A percentile compares a stretch with the other conserved stretches of the same genome.
phyloP scores from a whole-genome alignment of 768 basidiomycete genomes.

The Psilocybe tampanensis region DNA sequence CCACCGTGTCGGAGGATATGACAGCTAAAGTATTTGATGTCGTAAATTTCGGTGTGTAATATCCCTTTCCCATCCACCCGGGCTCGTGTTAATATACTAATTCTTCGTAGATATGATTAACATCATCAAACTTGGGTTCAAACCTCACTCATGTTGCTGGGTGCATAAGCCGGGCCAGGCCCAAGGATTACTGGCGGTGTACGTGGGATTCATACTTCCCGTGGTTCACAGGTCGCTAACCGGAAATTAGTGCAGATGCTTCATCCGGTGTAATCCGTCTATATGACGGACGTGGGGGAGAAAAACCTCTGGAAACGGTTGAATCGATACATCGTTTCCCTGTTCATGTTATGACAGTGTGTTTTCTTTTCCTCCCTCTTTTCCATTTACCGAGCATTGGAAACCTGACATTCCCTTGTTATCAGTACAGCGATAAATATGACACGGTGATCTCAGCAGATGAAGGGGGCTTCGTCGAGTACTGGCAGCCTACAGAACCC shows the following conservation, averaged over 20 bases:
- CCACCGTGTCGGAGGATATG: slow-evolving; percentile 89
- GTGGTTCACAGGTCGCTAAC: slow-evolving; percentile 14
- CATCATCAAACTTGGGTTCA: slow-evolving; percentile 88
- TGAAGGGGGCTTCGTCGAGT: slow-evolving; percentile 93
- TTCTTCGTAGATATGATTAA: slow-evolving; percentile 90
- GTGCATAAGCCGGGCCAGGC: slow-evolving; percentile 89
- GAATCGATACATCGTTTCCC: slow-evolving; percentile 83
- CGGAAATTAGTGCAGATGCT: slow-evolving; percentile 69
- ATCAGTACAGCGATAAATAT: slow-evolving; percentile 86
- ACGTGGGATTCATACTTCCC: slow-evolving; percentile 25
- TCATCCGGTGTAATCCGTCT: slow-evolving; percentile 75
- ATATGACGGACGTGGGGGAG: slow-evolving; percentile 91
- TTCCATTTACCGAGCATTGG: background rate
- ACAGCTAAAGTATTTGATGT: slow-evolving; percentile 97
- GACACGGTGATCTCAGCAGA: slow-evolving; percentile 95
- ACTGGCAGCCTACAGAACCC: slow-evolving; percentile 91
- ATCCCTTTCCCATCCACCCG: background rate
- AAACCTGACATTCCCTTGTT: slow-evolving; percentile 1
- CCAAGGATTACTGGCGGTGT: slow-evolving; percentile 88
- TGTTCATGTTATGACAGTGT: slow-evolving; percentile 88
- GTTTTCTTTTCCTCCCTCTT: slow-evolving; percentile 28
- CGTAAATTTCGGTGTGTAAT: slow-evolving; percentile 86
- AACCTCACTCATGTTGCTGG: slow-evolving; percentile 92
- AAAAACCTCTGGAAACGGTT: slow-evolving; percentile 74
- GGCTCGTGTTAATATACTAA: background rate